Evolutionary conservation across 1,139 yeast species (phyloP).

Genomic region (Pichia sp.): DNA sequence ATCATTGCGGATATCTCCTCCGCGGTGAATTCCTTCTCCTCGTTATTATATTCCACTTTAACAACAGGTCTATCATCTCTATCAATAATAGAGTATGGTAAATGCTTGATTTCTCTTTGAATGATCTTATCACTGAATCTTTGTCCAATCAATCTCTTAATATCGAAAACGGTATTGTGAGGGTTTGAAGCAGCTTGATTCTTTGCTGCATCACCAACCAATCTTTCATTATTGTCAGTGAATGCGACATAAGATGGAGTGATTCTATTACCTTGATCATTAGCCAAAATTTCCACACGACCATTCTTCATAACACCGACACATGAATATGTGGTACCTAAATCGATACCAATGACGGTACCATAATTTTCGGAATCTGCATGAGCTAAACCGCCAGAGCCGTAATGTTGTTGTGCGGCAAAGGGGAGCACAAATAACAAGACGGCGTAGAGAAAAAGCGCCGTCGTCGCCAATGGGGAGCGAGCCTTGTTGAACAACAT

Average conservation of each 20-base stretch:
- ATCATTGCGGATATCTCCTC: constrained; percentile 93
- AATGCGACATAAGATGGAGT: constrained; percentile 90
- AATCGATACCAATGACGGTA: constrained; percentile 79
- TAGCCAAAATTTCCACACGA: constrained; percentile 85
- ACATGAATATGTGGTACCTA: constrained; percentile 90
- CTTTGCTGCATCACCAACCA: constrained; percentile 93
- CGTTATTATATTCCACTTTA: constrained; percentile 58
- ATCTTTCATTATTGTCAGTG: constrained; percentile 63
- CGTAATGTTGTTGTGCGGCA: constrained; percentile 28
- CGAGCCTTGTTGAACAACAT: not conserved
- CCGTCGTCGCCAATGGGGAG: constrained; percentile 7
- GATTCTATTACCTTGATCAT: constrained; percentile 93
- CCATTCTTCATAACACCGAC: constrained; percentile 93
- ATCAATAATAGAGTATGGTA: constrained; percentile 66
- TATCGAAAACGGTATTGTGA: constrained; percentile 72
- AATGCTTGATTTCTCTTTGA: constrained; percentile 75
- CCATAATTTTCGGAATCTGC: constrained; percentile 56
- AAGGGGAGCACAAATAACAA: constrained; percentile 56
- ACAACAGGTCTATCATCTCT: constrained; percentile 77
- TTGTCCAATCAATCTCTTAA: constrained; percentile 81
- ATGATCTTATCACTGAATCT: constrained; percentile 68
- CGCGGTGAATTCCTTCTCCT: constrained; percentile 63
- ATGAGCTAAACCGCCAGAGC: too few species aligned
- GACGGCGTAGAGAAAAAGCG: constrained; percentile 41
- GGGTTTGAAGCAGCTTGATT: constrained; percentile 87